Conservation (phyloP, 495 filamentous ascomycete genomes). For the Pyrenopolyporus hunteri region DNA sequence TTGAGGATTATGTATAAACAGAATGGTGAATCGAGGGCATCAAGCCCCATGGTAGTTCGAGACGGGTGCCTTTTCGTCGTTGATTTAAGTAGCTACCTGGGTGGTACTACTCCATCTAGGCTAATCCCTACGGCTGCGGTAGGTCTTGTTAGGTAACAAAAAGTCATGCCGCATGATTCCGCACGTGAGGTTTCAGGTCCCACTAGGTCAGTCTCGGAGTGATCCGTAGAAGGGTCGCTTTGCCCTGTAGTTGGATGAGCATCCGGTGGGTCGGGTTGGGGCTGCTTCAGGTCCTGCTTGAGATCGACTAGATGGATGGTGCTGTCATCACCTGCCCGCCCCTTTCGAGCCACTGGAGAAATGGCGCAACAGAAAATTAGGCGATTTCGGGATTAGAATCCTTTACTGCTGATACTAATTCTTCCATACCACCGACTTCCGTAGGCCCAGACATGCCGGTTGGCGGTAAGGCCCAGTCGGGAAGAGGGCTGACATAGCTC, state of each 20-base stretch:
- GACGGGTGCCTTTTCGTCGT: not conserved
- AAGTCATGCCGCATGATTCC: not conserved
- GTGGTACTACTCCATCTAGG: not conserved
- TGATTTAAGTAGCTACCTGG: not conserved
- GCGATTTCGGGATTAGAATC: slow-evolving; percentile 42
- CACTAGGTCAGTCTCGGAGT: not conserved
- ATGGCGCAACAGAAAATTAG: not conserved
- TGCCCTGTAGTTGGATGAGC: not conserved
- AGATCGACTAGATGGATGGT: not conserved
- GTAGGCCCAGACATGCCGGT: slow-evolving; percentile 63
- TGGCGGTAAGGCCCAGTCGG: slow-evolving; percentile 85
- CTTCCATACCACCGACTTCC: slow-evolving; percentile 60
- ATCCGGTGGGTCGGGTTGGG: not conserved
- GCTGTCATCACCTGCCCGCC: not conserved
- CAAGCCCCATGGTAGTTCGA: not conserved
- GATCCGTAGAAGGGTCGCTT: not conserved
- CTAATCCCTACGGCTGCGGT: not conserved
- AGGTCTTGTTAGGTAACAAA: not conserved
- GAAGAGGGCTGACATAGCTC: slow-evolving; percentile 85
- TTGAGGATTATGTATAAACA: not conserved
- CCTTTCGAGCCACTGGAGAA: not conserved
- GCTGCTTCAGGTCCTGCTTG: not conserved
- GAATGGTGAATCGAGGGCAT: not conserved
- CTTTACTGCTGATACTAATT: slow-evolving; percentile 55
- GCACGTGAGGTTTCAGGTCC: not conserved